A percentile compares a stretch with the other conserved stretches of the same genome.
Conservation (phyloP, 495 filamentous ascomycete species). For the Trichoderma asperelloides region DNA sequence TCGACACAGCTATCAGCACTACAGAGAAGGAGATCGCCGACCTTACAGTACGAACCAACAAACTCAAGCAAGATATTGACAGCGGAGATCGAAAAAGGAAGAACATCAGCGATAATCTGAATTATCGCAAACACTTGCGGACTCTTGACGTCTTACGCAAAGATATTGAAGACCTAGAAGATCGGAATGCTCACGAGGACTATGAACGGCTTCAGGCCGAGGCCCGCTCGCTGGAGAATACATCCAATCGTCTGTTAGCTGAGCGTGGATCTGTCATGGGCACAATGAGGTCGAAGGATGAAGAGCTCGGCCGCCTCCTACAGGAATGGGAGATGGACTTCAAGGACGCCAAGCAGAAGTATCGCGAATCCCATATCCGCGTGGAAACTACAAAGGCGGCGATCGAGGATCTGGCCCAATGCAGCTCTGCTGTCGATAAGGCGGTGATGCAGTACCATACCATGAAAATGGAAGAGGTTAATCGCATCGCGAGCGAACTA, state of each 20-base stretch:
- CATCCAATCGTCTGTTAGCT: conserved; percentile 49
- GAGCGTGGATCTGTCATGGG: conserved; percentile 51
- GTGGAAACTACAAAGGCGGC: conserved; percentile 90
- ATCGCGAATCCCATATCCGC: conserved; percentile 80
- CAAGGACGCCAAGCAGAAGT: conserved; percentile 70
- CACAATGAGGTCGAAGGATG: conserved; percentile 70
- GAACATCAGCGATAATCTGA: conserved; percentile 78
- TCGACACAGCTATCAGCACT: conserved; percentile 55
- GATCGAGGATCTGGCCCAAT: conserved; percentile 79
- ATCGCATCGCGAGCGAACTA: conserved; percentile 85
- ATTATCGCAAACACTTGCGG: conserved; percentile 63
- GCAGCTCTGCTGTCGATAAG: conserved; percentile 72
- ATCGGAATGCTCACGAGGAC: conserved; percentile 74
- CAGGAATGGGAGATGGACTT: conserved; percentile 80
- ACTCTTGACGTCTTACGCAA: conserved; percentile 53
- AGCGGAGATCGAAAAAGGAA: conserved; percentile 71
- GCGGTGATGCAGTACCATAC: conserved; percentile 95
- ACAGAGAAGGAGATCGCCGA: conserved; percentile 59
- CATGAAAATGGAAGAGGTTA: conserved; percentile 98
- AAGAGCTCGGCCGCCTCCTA: conserved; percentile 57
- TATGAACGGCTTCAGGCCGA: conserved; percentile 63
- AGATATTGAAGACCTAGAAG: conserved; percentile 70
- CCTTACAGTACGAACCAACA: conserved; percentile 62
- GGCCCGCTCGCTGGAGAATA: conserved; percentile 49
- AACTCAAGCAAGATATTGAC: conserved; percentile 64